Conservation (phyloP, 1,139 yeast genomes). For the Pichia cactophila region DNA sequence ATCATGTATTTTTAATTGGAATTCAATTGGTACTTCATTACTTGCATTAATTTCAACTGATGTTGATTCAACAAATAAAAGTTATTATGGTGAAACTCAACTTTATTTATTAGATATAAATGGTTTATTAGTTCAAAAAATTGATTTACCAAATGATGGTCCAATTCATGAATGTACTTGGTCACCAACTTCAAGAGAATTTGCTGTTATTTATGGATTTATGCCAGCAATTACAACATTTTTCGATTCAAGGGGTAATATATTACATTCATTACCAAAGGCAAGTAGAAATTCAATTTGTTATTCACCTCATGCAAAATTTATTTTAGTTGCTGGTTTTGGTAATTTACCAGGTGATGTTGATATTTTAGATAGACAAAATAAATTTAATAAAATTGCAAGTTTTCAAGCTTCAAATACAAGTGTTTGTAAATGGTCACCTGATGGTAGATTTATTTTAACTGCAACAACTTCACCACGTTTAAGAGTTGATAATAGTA, state of each 20-base stretch:
- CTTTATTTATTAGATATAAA: conserved; percentile 85
- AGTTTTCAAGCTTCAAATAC: conserved; percentile 90
- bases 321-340: conserved; percentile 89
- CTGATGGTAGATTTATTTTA: conserved; percentile 89
- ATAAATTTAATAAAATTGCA: conserved; percentile 71
- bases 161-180: conserved; percentile 97
- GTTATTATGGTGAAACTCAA: conserved; percentile 95
- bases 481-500: conserved; percentile 92
- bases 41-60: conserved; percentile 93
- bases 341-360: conserved; percentile 97
- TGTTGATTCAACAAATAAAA: conserved; percentile 88
- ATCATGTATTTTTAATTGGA: conserved; percentile 88
- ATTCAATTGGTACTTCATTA: conserved; percentile 86
- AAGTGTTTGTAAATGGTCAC: conserved; percentile 94
- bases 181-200: conserved; percentile 95
- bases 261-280: conserved; percentile 74
- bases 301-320: conserved; percentile 92
- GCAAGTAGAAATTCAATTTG: conserved; percentile 85
- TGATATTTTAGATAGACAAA: conserved; percentile 89
- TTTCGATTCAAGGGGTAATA: conserved; percentile 90
- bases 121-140: conserved; percentile 86
- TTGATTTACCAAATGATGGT: conserved; percentile 82
- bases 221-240: conserved; percentile 97
- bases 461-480: conserved; percentile 98
- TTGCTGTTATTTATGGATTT: conserved; percentile 93